phyloP scores from a whole-genome alignment of 331 rosid genomes.

The Malus hybrid region DNA sequence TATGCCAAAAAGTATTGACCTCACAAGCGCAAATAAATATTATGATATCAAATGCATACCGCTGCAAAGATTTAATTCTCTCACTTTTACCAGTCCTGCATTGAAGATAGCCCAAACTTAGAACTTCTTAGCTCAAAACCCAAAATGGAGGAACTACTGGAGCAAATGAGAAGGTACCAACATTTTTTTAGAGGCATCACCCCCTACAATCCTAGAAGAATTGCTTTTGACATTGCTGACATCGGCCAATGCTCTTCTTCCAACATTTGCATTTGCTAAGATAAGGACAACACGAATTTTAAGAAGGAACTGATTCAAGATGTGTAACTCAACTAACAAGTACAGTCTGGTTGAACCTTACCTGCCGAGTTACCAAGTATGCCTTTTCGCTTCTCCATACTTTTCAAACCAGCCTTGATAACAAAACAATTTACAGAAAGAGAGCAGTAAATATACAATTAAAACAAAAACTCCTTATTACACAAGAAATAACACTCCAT shows the following conservation, averaged over 20 bases:
- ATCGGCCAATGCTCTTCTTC: slow-evolving; percentile 70
- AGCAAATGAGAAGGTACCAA: slow-evolving; percentile 27
- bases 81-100: slow-evolving; percentile 17
- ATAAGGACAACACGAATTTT: slow-evolving; percentile 1
- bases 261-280: slow-evolving; percentile 28
- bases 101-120: not conserved
- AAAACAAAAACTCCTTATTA: not conserved
- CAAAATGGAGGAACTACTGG: slow-evolving; percentile 7
- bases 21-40: not conserved
- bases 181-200: slow-evolving; percentile 41
- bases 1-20: not conserved
- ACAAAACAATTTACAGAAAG: slow-evolving; percentile 3
- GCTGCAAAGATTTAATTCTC: slow-evolving; percentile 7
- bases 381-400: slow-evolving; percentile 38
- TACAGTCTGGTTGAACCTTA: slow-evolving; percentile 22
- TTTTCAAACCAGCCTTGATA: slow-evolving; percentile 38
- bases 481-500: not conserved
- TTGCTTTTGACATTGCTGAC: slow-evolving; percentile 55
- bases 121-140: not conserved
- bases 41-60: slow-evolving; percentile 3
- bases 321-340: not conserved
- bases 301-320: not conserved
- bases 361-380: slow-evolving; percentile 38
- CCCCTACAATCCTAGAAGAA: slow-evolving; percentile 24
- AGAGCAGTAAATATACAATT: not conserved